phyloP scores from a whole-genome alignment of 345 rosid species.

The Turritis glabra region DNA sequence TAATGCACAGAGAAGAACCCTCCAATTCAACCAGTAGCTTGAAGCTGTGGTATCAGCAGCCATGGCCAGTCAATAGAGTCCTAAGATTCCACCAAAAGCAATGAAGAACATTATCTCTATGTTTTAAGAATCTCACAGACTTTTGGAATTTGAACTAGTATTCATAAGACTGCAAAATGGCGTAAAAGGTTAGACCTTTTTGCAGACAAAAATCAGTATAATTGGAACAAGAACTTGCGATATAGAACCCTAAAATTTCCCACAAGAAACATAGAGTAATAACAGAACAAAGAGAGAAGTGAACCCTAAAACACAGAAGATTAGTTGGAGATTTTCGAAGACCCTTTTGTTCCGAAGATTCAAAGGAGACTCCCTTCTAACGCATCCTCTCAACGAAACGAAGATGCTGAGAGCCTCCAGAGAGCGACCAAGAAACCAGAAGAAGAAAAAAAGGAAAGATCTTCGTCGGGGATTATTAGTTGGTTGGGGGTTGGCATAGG shows the following conservation, averaged over 20 bases:
- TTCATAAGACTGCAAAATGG: background rate
- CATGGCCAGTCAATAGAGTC: constrained; percentile 46
- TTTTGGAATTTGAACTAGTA: background rate
- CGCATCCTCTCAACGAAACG: constrained; percentile 8
- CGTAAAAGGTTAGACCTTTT: constrained; percentile 23
- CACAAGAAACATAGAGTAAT: background rate
- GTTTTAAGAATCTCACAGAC: background rate
- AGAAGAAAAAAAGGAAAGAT: background rate
- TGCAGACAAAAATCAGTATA: constrained; percentile 1
- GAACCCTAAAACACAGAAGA: background rate
- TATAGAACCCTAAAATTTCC: background rate
- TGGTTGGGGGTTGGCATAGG: too few species aligned
- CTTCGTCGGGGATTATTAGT: constrained; percentile 3
- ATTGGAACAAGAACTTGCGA: constrained; percentile 11
- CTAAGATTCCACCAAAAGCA: constrained; percentile 22
- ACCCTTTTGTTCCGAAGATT: constrained; percentile 1
- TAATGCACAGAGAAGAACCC: constrained; percentile 68
- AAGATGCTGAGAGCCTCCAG: constrained; percentile 23
- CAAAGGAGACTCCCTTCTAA: constrained; percentile 17
- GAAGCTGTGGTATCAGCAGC: constrained; percentile 58
- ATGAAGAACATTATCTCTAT: background rate
- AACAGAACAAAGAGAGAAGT: background rate
- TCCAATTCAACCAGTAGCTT: constrained; percentile 92
- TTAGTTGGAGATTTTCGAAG: background rate
- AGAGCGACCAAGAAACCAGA: background rate